Percentiles rank a stretch among this genome's conserved stretches.
Conservation (phyloP, 352 stramenopile species). For the Globisporangium mamillatum region DNA sequence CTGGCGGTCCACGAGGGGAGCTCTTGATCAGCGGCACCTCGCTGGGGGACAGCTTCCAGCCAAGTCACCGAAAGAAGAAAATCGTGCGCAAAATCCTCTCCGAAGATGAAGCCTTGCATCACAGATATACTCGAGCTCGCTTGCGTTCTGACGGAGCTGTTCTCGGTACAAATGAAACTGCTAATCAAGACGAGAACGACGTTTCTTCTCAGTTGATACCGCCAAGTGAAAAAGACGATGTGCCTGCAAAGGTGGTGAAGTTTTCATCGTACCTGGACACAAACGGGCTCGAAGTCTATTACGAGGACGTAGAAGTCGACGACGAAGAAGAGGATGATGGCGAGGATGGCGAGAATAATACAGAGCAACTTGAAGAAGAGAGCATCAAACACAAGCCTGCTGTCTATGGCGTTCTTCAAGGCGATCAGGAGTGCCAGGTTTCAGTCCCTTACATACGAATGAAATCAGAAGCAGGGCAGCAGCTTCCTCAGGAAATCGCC, state of each 20-base stretch:
- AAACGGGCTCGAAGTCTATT: slow-evolving; percentile 26
- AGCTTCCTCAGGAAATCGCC: not conserved
- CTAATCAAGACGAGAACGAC: not conserved
- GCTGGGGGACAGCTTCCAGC: not conserved
- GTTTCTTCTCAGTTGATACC: not conserved
- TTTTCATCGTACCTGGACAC: slow-evolving; percentile 23
- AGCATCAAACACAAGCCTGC: not conserved
- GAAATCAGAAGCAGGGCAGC: slow-evolving; percentile 1
- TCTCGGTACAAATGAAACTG: not conserved
- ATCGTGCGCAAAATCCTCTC: slow-evolving; percentile 38
- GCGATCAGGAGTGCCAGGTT: not conserved
- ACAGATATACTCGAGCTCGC: slow-evolving; percentile 1
- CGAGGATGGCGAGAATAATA: slow-evolving; percentile 7
- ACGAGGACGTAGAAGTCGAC: slow-evolving; percentile 25
- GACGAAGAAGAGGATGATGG: slow-evolving; percentile 13
- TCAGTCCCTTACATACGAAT: not conserved
- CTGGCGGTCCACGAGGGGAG: not conserved
- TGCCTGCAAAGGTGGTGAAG: not conserved
- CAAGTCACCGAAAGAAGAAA: slow-evolving; percentile 28
- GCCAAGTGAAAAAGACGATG: not conserved
- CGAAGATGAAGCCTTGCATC: slow-evolving; percentile 28
- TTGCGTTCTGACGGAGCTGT: not conserved
- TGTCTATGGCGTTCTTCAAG: not conserved
- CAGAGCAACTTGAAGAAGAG: not conserved
- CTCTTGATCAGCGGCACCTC: slow-evolving; percentile 2